Base-by-base conservation (phyloP, 2,329 filamentous ascomycete species). In the Epichloe sp. region DNA sequence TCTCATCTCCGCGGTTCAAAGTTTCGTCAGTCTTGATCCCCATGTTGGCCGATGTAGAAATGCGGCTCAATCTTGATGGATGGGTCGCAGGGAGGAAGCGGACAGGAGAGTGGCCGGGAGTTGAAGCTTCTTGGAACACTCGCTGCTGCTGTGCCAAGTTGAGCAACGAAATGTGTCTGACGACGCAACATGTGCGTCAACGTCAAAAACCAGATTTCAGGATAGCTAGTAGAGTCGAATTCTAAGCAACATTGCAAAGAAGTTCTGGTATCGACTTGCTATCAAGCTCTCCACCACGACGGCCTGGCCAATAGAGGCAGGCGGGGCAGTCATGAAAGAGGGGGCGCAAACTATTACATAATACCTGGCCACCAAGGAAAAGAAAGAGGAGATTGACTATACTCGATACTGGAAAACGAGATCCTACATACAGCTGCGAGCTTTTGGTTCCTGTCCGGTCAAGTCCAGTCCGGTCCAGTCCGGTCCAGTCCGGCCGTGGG, bases 31-130 rank as follows among this genome's bases (percentile, higher is more conserved):
- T 35, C 23, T 31, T 15, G 37, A 12, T 31, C 12, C 12, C 47
- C 54, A 51, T 54, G 37, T 19, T 46, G 35, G 31, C 17, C 7
- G 21, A 37, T 37, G 43, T 35, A 31, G 35, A 50, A 15, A 43
- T 21, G n/a, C 3, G n/a, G n/a, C 17, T 42, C 12, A 21, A 35
- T n/a, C 21, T 17, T 38, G 44, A 43, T 21, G 26, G 26, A 23
- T 5, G 38, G 11, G 38, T 37, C 43, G 15, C 35, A 3, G 41
- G 5, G 15, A 15, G 41, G 34, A n/a, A 37, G 31, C 10, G 19
- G 31, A 26, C 15, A 14, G n/a, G 8, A 49, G n/a, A 6, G 15
- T 15, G 8, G 48, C 19, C 41, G 48, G 10, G 6, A 26, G 5
- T 40, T 40, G 21, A 31, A 44, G 15, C 17, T 17, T 49, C 47